Percentiles rank a stretch among this genome's conserved stretches.
Evolutionary conservation across 1,284 basidiomycete species (phyloP).

Genomic region (Phenoliferia sp.): DNA sequence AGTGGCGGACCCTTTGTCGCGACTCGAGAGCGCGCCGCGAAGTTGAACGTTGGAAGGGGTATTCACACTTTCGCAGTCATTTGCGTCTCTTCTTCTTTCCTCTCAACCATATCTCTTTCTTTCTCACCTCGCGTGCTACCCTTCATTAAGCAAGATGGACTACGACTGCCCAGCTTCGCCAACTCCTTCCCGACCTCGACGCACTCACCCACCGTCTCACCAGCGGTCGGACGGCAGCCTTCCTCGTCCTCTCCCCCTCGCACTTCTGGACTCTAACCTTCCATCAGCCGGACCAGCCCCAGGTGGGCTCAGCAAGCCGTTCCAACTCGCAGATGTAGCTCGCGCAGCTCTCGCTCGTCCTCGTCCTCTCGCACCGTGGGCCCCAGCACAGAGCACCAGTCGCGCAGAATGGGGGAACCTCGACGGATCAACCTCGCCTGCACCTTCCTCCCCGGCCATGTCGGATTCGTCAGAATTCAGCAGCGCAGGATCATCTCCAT

Average conservation of each 20-base stretch:
- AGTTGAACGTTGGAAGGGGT: too few species aligned
- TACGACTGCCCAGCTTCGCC: too few species aligned
- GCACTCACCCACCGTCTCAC: background rate
- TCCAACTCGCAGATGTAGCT: constrained; percentile 26
- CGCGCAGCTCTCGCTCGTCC: constrained; percentile 22
- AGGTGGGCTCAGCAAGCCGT: constrained; percentile 11
- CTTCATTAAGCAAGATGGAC: too few species aligned
- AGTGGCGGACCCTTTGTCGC: too few species aligned
- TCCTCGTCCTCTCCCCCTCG: background rate
- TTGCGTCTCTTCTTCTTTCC: too few species aligned
- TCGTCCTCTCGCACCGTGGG: constrained; percentile 22
- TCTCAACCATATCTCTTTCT: too few species aligned
- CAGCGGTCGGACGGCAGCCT: background rate
- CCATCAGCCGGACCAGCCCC: background rate
- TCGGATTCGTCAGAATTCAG: background rate
- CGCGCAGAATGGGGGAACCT: background rate
- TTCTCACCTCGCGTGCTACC: too few species aligned
- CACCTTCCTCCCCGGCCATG: constrained; percentile 50
- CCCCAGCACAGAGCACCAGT: background rate
- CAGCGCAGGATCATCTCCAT: background rate
- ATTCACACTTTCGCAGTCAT: too few species aligned
- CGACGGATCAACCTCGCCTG: constrained; percentile 2
- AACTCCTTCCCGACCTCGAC: background rate
- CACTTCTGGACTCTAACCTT: background rate
- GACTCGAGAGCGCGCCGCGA: too few species aligned